Conservation (phyloP, 2,329 filamentous ascomycete genomes). For the Dactylellina drechsleri region DNA sequence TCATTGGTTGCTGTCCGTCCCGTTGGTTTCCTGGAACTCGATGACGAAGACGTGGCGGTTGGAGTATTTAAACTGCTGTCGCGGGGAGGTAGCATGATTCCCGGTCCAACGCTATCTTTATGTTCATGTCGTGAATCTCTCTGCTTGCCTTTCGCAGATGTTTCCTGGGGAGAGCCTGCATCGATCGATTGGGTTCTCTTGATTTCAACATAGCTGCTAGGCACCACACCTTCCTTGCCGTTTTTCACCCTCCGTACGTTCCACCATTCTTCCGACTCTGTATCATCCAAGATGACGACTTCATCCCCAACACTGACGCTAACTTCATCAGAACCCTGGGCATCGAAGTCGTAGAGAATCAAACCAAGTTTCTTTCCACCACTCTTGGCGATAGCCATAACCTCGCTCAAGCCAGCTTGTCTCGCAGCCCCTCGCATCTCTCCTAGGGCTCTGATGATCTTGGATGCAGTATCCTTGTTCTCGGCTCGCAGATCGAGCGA, state of each 20-base stretch:
- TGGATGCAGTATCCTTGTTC: conserved; percentile 93
- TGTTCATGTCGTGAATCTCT: conserved; percentile 63
- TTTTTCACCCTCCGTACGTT: conserved; percentile 90
- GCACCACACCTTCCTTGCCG: conserved; percentile 93
- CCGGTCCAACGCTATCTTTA: conserved; percentile 72
- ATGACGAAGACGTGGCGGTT: conserved; percentile 25
- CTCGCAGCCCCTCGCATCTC: conserved; percentile 87
- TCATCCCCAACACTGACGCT: conserved; percentile 90
- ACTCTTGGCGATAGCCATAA: conserved; percentile 81
- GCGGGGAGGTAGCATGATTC: conserved; percentile 78
- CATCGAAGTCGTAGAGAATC: conserved; percentile 96
- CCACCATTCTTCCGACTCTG: conserved; percentile 98
- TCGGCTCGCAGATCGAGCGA: conserved; percentile 97
- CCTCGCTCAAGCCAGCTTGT: conserved; percentile 81
- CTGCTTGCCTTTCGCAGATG: conserved; percentile 79
- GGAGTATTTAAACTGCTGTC: conserved; percentile 75
- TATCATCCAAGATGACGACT: conserved; percentile 87
- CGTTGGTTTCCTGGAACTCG: conserved; percentile 30
- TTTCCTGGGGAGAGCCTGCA: conserved; percentile 73
- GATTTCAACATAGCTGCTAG: conserved; percentile 93
- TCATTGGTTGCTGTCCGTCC: conserved; percentile 46
- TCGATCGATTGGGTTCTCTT: conserved; percentile 62
- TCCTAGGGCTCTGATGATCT: conserved; percentile 87
- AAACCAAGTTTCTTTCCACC: conserved; percentile 70
- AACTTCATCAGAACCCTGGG: conserved; percentile 95